phyloP scores from a whole-genome alignment of 257 asterid species.

The Asclepias syriaca region DNA sequence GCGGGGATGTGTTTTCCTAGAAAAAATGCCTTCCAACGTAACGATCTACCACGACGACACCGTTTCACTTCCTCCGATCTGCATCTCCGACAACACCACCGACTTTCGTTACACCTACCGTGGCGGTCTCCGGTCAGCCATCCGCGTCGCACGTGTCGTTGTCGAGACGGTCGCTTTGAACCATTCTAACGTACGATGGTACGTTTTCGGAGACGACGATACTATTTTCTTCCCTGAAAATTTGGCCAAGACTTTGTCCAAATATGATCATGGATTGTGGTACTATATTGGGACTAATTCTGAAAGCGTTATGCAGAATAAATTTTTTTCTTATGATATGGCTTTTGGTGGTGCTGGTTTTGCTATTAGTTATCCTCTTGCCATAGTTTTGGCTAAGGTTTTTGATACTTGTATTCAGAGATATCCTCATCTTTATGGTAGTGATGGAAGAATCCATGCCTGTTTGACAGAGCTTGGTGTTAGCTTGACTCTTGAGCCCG shows the following conservation, averaged over 20 bases:
- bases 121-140: conserved; percentile 63
- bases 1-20: conserved; percentile 82
- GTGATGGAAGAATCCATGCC: conserved; percentile 68
- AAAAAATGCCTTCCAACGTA: conserved; percentile 26
- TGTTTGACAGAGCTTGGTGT: conserved; percentile 76
- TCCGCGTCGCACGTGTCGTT: conserved; percentile 70
- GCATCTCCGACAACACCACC: conserved; percentile 61
- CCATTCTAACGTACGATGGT: conserved; percentile 65
- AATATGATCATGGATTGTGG: conserved; percentile 76
- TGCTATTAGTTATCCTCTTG: conserved; percentile 82
- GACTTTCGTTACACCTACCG: conserved; percentile 52
- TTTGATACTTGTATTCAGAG: conserved; percentile 63
- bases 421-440: conserved; percentile 66
- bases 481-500: conserved; percentile 64
- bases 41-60: conserved; percentile 15
- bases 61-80: conserved; percentile 43
- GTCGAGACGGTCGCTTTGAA: conserved; percentile 52
- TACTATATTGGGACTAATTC: conserved; percentile 70
- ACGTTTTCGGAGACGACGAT: conserved; percentile 86
- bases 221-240: conserved; percentile 80
- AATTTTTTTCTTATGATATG: conserved; percentile 52
- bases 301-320: conserved; percentile 55
- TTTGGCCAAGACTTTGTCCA: conserved; percentile 62
- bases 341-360: conserved; percentile 94
- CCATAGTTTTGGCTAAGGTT: conserved; percentile 49